Conservation (phyloP, 2,329 filamentous ascomycete genomes). For the Nakataea oryzae region DNA sequence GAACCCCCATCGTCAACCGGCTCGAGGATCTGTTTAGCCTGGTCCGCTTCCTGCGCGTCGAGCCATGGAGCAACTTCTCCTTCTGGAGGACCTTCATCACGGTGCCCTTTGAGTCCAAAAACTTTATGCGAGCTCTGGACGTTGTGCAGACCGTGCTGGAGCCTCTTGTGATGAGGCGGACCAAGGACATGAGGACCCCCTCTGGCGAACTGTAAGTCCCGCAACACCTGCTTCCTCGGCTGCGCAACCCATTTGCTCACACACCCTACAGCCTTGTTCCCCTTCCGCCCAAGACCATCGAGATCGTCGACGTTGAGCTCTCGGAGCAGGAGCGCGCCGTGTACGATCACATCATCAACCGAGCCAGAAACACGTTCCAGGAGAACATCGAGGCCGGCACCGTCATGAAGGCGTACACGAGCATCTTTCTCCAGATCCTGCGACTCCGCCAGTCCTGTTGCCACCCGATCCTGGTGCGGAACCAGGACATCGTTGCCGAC, state of each 20-base stretch:
- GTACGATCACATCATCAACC: slow-evolving; percentile 80
- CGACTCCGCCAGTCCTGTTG: slow-evolving; percentile 90
- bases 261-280: slow-evolving; percentile 49
- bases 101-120: slow-evolving; percentile 88
- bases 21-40: slow-evolving; percentile 91
- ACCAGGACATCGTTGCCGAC: slow-evolving; percentile 73
- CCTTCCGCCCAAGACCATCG: slow-evolving; percentile 67
- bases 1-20: slow-evolving; percentile 93
- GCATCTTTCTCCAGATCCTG: slow-evolving; percentile 93
- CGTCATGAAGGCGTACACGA: slow-evolving; percentile 89
- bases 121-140: slow-evolving; percentile 86
- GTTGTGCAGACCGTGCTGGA: slow-evolving; percentile 96
- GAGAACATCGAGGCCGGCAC: slow-evolving; percentile 86
- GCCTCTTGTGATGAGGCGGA: slow-evolving; percentile 86
- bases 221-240: background rate
- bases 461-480: slow-evolving; percentile 81
- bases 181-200: slow-evolving; percentile 97
- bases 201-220: slow-evolving; percentile 45
- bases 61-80: slow-evolving; percentile 97
- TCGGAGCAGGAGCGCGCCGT: slow-evolving; percentile 79
- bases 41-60: slow-evolving; percentile 83
- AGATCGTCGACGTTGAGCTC: slow-evolving; percentile 81
- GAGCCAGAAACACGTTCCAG: slow-evolving; percentile 74
- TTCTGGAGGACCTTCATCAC: slow-evolving; percentile 99
- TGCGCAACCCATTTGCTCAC: slow-evolving; percentile 5